phyloP scores from a whole-genome alignment of 805 yeast species.

The Candida nitratophila region DNA sequence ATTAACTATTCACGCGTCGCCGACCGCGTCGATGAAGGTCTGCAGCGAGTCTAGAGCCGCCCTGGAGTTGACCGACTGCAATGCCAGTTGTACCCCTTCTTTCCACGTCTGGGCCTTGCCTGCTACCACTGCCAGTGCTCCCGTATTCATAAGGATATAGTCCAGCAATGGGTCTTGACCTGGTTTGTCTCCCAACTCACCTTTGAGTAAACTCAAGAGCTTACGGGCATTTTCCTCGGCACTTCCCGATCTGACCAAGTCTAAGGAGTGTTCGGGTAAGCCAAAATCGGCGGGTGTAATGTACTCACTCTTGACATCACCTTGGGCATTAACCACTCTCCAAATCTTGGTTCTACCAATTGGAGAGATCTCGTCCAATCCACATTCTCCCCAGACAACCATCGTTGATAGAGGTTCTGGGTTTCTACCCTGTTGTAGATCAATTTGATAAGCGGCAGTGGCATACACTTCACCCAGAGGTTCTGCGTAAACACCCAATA shows the following conservation, averaged over 20 bases:
- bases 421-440: constrained; percentile 36
- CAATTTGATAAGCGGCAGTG: constrained; percentile 63
- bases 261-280: constrained; percentile 62
- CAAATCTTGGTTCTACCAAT: constrained; percentile 77
- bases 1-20: neutral
- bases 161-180: constrained; percentile 68
- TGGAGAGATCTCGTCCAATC: constrained; percentile 92
- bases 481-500: constrained; percentile 84
- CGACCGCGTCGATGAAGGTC: constrained; percentile 32
- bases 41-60: constrained; percentile 55
- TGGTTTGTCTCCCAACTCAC: constrained; percentile 33
- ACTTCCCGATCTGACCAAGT: constrained; percentile 72
- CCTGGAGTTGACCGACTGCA: constrained; percentile 60
- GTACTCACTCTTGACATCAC: constrained; percentile 29
- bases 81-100: constrained; percentile 71
- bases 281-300: constrained; percentile 77
- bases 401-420: constrained; percentile 41
- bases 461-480: constrained; percentile 79
- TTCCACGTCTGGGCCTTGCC: constrained; percentile 66
- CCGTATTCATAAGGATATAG: constrained; percentile 85
- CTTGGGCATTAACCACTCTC: constrained; percentile 38
- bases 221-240: constrained; percentile 75
- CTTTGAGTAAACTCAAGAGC: constrained; percentile 36
- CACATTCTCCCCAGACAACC: constrained; percentile 90
- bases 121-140: constrained; percentile 75